These are phyloP conservation scores for Geranomyces variabilis DNA, from an alignment of 192 early-diverging fungal species.

Conservation along the genomic window DNA sequence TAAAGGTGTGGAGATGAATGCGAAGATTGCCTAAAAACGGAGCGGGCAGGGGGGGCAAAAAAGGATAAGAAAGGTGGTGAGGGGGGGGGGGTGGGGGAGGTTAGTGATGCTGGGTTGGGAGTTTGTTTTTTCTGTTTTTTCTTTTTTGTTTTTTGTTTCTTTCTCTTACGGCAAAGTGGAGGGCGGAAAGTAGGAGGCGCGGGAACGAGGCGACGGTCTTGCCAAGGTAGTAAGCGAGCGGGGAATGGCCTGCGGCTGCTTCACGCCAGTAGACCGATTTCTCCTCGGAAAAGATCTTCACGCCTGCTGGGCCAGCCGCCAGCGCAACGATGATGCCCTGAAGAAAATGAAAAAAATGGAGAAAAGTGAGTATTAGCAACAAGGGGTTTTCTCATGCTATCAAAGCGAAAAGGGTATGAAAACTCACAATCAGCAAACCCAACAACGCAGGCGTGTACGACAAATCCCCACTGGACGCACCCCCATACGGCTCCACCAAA, in stretches of 20 bases:
- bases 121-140: background rate
- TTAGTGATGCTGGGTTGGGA: background rate
- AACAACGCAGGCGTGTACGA: too few species aligned
- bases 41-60: too few species aligned
- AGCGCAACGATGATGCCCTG: conserved; percentile 42
- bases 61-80: too few species aligned
- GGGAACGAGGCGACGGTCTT: conserved; percentile 48
- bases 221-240: conserved; percentile 46
- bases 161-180: conserved; percentile 37
- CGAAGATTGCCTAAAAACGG: conserved; percentile 25
- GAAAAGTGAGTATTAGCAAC: background rate
- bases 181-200: conserved; percentile 45
- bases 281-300: conserved; percentile 56
- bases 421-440: too few species aligned
- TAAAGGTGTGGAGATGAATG: conserved; percentile 42
- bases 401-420: too few species aligned
- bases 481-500: too few species aligned
- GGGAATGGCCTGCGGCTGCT: conserved; percentile 48
- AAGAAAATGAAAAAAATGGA: background rate
- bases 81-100: too few species aligned
- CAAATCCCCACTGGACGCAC: too few species aligned
- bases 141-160: background rate
- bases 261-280: conserved; percentile 54
- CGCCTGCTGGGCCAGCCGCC: conserved; percentile 48
- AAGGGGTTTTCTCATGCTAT: background rate